These are phyloP conservation scores for Cutaneotrichosporon spelunceum DNA, from an alignment of 1,284 basidiomycete genomes.

Conservation along the genomic window DNA sequence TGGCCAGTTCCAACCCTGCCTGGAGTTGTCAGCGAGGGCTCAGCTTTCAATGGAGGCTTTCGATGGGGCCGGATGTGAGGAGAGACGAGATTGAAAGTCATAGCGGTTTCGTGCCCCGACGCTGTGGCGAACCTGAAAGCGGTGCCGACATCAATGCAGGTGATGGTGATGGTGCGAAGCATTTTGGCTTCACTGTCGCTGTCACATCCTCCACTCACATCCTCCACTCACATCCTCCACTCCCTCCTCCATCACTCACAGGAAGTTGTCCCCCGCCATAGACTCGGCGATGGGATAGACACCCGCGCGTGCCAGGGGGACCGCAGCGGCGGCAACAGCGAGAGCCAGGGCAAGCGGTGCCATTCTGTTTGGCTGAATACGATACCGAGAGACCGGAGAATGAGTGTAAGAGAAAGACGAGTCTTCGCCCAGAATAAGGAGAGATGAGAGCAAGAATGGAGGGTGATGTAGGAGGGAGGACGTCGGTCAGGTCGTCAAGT, in stretches of 20 bases:
- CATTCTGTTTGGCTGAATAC: neutral
- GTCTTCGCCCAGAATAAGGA: neutral
- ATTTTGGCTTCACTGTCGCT: too few species aligned
- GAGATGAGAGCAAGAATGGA: neutral
- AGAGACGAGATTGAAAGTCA: neutral
- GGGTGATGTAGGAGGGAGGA: neutral
- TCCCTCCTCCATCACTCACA: conserved; percentile 12
- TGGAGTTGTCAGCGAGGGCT: conserved; percentile 5
- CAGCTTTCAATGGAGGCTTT: too few species aligned
- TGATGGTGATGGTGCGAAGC: neutral
- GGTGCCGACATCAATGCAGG: neutral
- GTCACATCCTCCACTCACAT: neutral
- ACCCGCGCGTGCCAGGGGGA: neutral
- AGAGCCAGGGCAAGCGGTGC: neutral
- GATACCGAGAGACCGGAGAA: neutral
- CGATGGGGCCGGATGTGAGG: too few species aligned
- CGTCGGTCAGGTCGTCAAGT: neutral
- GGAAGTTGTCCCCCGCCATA: conserved; percentile 22
- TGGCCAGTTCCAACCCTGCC: conserved; percentile 31
- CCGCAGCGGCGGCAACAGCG: conserved; percentile 2
- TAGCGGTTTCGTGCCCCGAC: neutral
- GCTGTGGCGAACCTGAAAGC: neutral
- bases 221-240: neutral
- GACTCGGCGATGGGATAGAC: conserved; percentile 23
- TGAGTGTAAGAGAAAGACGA: neutral